Evolutionary conservation across 2,329 filamentous ascomycete species (phyloP).

Genomic region (Arachnomyces sp.): DNA sequence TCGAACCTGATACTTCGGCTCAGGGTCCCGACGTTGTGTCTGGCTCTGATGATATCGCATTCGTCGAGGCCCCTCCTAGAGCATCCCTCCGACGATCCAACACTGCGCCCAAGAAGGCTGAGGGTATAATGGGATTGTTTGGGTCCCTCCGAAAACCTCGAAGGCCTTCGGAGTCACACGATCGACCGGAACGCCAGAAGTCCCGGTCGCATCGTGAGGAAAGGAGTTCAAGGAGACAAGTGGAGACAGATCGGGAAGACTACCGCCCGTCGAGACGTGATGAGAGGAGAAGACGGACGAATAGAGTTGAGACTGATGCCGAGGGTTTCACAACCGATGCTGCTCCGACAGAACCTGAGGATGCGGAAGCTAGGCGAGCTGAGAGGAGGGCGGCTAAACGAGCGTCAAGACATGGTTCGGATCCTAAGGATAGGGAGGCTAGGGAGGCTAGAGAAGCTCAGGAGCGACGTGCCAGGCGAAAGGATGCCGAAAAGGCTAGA

Average conservation of each 20-base stretch:
- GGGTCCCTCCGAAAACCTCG: constrained; percentile 35
- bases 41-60: constrained; percentile 44
- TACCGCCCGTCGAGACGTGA: constrained; percentile 27
- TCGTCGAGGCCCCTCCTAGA: constrained; percentile 42
- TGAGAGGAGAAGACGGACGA: constrained; percentile 30
- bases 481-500: constrained; percentile 42
- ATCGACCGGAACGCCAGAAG: constrained; percentile 16
- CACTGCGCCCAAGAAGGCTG: constrained; percentile 53
- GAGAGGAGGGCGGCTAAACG: constrained; percentile 54
- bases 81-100: constrained; percentile 52
- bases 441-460: constrained; percentile 26
- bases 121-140: constrained; percentile 54
- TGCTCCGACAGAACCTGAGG: constrained; percentile 35
- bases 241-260: constrained; percentile 31
- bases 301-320: constrained; percentile 41
- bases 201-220: constrained; percentile 31
- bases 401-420: constrained; percentile 26
- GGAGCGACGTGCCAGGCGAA: constrained; percentile 40
- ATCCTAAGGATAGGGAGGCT: constrained; percentile 25
- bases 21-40: constrained; percentile 37
- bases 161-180: constrained; percentile 21
- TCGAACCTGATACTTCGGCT: constrained; percentile 42
- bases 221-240: constrained; percentile 19
- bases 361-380: constrained; percentile 55
- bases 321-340: constrained; percentile 41